These are phyloP conservation scores for Penicillium carneum DNA, from an alignment of 2,329 filamentous ascomycete genomes.

Conservation along the genomic window DNA sequence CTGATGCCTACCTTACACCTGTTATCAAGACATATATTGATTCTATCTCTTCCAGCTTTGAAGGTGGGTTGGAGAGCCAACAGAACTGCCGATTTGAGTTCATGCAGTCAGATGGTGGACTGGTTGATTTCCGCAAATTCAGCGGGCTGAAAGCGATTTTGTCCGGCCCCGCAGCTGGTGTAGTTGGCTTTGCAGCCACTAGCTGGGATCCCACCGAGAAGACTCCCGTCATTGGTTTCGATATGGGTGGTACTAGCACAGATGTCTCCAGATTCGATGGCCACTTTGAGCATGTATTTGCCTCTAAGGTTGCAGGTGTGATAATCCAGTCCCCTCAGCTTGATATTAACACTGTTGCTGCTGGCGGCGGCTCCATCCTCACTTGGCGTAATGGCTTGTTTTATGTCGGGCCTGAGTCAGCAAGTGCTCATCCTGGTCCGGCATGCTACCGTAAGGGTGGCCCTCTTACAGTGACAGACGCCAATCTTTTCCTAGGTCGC, in stretches of 20 bases:
- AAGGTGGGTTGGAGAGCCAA: slow-evolving; percentile 78
- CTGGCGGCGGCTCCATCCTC: slow-evolving; percentile 73
- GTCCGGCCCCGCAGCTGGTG: slow-evolving; percentile 90
- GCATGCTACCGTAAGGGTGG: slow-evolving; percentile 93
- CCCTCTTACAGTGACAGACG: slow-evolving; percentile 88
- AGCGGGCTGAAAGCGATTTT: slow-evolving; percentile 86
- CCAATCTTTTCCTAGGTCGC: slow-evolving; percentile 85
- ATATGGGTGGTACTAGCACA: slow-evolving; percentile 93
- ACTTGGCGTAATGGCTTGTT: slow-evolving; percentile 92
- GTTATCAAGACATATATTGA: slow-evolving; percentile 78
- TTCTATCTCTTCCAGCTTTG: slow-evolving; percentile 68
- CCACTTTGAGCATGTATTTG: slow-evolving; percentile 90
- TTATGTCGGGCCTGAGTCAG: slow-evolving; percentile 89
- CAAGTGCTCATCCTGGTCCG: slow-evolving; percentile 87
- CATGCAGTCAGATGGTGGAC: slow-evolving; percentile 87
- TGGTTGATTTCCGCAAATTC: slow-evolving; percentile 68
- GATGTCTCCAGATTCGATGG: slow-evolving; percentile 88
- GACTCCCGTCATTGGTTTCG: slow-evolving; percentile 89
- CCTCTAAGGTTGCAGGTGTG: slow-evolving; percentile 91
- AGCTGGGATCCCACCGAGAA: slow-evolving; percentile 84
- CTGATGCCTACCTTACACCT: slow-evolving; percentile 80
- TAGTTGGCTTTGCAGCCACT: slow-evolving; percentile 90
- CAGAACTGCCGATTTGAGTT: slow-evolving; percentile 83
- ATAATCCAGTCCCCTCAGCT: slow-evolving; percentile 91
- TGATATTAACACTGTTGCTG: slow-evolving; percentile 93